A percentile compares a stretch with the other conserved stretches of the same genome.
Evolutionary conservation across 2,329 filamentous ascomycete genomes (phyloP).

Genomic region (Penicillium fuscoglaucum): DNA sequence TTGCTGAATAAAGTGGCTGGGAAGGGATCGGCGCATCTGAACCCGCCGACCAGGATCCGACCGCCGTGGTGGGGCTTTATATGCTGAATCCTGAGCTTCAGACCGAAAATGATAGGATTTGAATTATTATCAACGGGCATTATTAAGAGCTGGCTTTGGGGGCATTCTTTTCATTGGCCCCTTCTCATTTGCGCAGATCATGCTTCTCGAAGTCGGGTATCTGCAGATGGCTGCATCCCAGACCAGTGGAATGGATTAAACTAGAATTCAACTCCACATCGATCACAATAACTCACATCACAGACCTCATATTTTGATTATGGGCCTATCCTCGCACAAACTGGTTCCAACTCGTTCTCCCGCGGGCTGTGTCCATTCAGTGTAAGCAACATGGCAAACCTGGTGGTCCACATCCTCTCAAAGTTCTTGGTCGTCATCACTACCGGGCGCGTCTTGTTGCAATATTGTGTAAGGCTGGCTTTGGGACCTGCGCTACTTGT

Average conservation of each 20-base stretch:
- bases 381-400: constrained; percentile 3
- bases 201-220: constrained; percentile 4
- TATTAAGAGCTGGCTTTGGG: constrained; percentile 4
- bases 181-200: constrained; percentile 10
- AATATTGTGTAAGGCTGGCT: constrained; percentile 10
- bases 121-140: constrained; percentile 15
- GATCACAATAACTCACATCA: background rate
- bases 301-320: constrained; percentile 14
- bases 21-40: constrained; percentile 23
- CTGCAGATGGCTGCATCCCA: constrained; percentile 21
- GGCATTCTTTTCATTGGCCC: constrained; percentile 9
- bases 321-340: constrained; percentile 9
- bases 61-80: constrained; percentile 16
- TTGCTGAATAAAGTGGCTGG: constrained; percentile 24
- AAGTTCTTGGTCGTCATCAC: background rate
- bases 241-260: constrained; percentile 14
- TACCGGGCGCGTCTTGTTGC: background rate
- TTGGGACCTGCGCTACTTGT: background rate
- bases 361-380: constrained; percentile 10
- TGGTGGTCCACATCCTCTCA: constrained; percentile 13
- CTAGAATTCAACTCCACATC: constrained; percentile 8
- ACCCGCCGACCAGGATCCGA: constrained; percentile 16
- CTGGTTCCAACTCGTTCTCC: constrained; percentile 16
- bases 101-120: constrained; percentile 17
- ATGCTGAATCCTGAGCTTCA: constrained; percentile 21